Evolutionary conservation across 1,139 yeast genomes (phyloP).

Genomic region (Geotrichum macrosporum): DNA sequence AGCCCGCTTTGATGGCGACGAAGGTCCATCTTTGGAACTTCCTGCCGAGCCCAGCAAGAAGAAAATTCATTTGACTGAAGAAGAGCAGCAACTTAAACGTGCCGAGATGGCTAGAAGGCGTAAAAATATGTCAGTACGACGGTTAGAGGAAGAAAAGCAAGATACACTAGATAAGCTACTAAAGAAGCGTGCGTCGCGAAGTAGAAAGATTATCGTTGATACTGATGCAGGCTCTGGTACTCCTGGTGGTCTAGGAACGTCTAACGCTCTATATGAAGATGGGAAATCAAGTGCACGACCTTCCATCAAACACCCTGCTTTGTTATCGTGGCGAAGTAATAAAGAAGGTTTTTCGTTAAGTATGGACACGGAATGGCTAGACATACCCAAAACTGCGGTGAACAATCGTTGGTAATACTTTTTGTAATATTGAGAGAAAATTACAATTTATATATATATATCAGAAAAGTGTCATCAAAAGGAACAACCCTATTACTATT

Average conservation of each 20-base stretch:
- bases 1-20: conserved; percentile 35
- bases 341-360: conserved; percentile 13
- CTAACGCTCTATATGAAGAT: conserved; percentile 8
- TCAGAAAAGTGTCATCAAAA: neutral
- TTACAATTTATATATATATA: neutral
- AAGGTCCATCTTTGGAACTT: conserved; percentile 28
- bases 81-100: conserved; percentile 72
- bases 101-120: conserved; percentile 89
- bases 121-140: conserved; percentile 75
- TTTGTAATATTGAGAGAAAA: neutral
- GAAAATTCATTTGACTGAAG: conserved; percentile 64
- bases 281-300: conserved; percentile 10
- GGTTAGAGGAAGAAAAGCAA: conserved; percentile 85
- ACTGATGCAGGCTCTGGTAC: conserved; percentile 27
- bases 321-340: conserved; percentile 13
- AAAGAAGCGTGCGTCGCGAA: conserved; percentile 65
- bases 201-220: conserved; percentile 32
- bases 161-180: conserved; percentile 83
- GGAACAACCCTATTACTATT: neutral
- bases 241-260: conserved; percentile 22
- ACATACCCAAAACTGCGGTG: neutral
- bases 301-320: conserved; percentile 12
- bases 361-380: conserved; percentile 16
- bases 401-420: neutral
- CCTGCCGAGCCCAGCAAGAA: conserved; percentile 36